A percentile compares a stretch with the other conserved stretches of the same genome.
These are phyloP conservation scores for Henckelia pumila DNA, from an alignment of 257 asterid genomes.

Conservation along the genomic window DNA sequence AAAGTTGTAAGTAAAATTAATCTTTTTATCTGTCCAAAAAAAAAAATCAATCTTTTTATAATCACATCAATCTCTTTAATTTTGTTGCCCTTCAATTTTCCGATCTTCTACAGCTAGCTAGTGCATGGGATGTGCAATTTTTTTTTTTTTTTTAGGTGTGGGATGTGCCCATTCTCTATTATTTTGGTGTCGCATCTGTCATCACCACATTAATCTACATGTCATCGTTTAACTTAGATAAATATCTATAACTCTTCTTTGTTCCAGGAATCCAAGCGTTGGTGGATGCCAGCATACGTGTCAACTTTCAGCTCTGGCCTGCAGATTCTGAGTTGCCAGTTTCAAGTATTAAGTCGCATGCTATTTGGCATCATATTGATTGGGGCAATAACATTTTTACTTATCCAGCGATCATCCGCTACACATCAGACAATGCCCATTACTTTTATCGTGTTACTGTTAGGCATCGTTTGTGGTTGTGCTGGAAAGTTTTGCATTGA, in stretches of 20 bases:
- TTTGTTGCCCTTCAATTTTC: too few species aligned
- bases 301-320: conserved; percentile 56
- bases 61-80: background rate
- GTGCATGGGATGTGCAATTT: background rate
- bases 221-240: background rate
- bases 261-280: conserved; percentile 58
- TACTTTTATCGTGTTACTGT: conserved; percentile 61
- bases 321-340: conserved; percentile 61
- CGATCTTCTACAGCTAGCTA: background rate
- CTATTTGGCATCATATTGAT: conserved; percentile 62
- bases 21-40: too few species aligned
- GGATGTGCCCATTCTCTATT: too few species aligned
- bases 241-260: background rate
- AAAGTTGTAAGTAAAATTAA: too few species aligned
- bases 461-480: conserved; percentile 62
- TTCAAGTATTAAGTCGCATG: conserved; percentile 71
- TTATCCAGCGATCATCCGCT: conserved; percentile 61
- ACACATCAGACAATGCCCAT: conserved; percentile 80
- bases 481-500: conserved; percentile 80
- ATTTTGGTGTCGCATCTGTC: too few species aligned
- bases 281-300: conserved; percentile 83
- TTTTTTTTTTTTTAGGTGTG: too few species aligned
- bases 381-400: conserved; percentile 47
- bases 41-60: too few species aligned
- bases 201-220: too few species aligned